Evolutionary conservation across 2,329 filamentous ascomycete genomes (phyloP).

Genomic region (Bipolaris gigantea): DNA sequence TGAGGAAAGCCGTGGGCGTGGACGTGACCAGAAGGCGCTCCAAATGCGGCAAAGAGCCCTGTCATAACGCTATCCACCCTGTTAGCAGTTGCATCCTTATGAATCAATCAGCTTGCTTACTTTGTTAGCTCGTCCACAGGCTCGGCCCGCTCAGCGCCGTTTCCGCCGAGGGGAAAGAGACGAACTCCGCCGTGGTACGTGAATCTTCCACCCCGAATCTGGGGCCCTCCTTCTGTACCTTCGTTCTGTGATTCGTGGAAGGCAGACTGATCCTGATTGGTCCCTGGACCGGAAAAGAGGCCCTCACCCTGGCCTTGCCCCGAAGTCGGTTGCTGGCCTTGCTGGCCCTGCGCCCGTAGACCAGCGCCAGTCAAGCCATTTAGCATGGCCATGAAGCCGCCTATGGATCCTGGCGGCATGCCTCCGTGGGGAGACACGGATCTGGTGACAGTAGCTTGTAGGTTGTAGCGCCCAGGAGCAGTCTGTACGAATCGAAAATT

Average conservation of each 20-base stretch:
- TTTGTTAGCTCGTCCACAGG: slow-evolving; percentile 51
- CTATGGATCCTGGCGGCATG: slow-evolving; percentile 36
- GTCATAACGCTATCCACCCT: slow-evolving; percentile 31
- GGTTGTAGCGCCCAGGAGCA: slow-evolving; percentile 40
- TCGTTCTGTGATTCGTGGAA: slow-evolving; percentile 20
- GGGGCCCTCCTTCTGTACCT: slow-evolving; percentile 16
- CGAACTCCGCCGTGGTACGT: slow-evolving; percentile 41
- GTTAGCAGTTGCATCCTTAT: slow-evolving; percentile 17
- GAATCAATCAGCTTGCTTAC: slow-evolving; percentile 46
- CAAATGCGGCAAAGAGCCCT: slow-evolving; percentile 40
- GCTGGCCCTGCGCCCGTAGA: slow-evolving; percentile 17
- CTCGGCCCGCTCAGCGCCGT: slow-evolving; percentile 52
- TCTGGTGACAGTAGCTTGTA: slow-evolving; percentile 41
- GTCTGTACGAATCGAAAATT: slow-evolving; percentile 49
- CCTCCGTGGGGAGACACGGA: slow-evolving; percentile 33
- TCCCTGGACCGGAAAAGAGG: slow-evolving; percentile 15
- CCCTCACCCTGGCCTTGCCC: slow-evolving; percentile 23
- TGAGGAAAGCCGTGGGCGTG: slow-evolving; percentile 15
- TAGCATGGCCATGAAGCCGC: slow-evolving; percentile 52
- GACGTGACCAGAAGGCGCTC: slow-evolving; percentile 26
- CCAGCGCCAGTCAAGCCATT: slow-evolving; percentile 48
- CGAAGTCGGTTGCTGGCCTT: slow-evolving; percentile 16
- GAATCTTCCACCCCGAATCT: slow-evolving; percentile 26
- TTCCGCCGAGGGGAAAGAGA: slow-evolving; percentile 55
- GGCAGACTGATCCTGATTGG: slow-evolving; percentile 15